These are phyloP conservation scores for Fagopyrum homotropicum DNA, from an alignment of 148 eudicot genomes.

Conservation along the genomic window DNA sequence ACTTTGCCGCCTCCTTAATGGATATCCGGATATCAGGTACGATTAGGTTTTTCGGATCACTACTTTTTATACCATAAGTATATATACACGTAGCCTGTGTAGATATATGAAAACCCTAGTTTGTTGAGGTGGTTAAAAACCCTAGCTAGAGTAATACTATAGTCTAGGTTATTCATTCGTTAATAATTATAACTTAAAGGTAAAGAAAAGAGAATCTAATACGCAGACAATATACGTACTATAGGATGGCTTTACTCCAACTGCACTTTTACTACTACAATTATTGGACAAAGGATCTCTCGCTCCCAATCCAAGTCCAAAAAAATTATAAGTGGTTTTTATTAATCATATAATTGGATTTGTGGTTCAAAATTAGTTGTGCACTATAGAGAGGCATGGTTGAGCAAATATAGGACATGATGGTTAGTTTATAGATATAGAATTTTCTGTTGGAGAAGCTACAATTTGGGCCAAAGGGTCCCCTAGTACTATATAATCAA, in stretches of 20 bases:
- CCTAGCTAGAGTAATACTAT: not conserved
- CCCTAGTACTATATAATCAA: not conserved
- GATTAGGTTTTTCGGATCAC: not conserved
- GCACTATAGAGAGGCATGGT: not conserved
- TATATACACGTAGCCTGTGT: not conserved
- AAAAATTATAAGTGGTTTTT: too few relatives aligned
- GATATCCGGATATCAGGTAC: too few relatives aligned
- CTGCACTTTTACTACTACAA: not conserved
- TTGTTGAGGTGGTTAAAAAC: not conserved
- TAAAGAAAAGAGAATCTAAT: not conserved
- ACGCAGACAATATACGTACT: not conserved
- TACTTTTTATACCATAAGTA: not conserved
- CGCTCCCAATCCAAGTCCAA: not conserved
- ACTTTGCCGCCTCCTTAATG: not conserved
- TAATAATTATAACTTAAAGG: not conserved
- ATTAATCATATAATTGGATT: too few relatives aligned
- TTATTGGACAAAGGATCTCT: slow-evolving; percentile 1
- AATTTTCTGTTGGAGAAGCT: not conserved
- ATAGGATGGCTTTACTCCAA: not conserved
- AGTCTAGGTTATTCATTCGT: not conserved
- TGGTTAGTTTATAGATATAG: not conserved
- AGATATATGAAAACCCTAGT: not conserved
- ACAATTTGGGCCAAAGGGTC: slow-evolving; percentile 8
- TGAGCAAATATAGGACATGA: not conserved
- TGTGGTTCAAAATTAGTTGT: too few relatives aligned